Conservation (phyloP, 345 rosid species). For the Erodium maritimum region DNA sequence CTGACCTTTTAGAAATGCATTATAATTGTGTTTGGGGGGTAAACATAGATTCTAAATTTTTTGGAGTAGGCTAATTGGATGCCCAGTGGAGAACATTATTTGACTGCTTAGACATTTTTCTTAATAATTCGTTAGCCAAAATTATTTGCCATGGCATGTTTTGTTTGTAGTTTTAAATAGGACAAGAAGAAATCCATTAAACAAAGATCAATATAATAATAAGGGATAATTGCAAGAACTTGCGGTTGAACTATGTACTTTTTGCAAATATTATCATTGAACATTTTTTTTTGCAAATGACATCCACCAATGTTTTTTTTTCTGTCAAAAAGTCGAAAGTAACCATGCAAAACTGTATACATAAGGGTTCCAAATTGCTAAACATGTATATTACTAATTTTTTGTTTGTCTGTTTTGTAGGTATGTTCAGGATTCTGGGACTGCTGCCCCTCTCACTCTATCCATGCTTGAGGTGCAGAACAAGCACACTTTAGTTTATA, state of each 20-base stretch:
- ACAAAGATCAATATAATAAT: neutral
- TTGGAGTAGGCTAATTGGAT: neutral
- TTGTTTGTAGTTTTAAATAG: neutral
- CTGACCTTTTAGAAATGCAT: neutral
- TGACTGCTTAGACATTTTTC: neutral
- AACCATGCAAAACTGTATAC: too few relatives aligned
- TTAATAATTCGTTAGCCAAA: neutral
- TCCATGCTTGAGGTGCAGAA: conserved; percentile 86
- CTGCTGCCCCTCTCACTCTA: conserved; percentile 93
- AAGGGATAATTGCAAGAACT: too few relatives aligned
- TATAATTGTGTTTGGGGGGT: too few relatives aligned
- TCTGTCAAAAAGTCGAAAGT: too few relatives aligned
- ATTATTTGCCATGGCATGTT: neutral
- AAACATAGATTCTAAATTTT: neutral
- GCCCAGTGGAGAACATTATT: neutral
- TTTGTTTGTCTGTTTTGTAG: conserved; percentile 19
- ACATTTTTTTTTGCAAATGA: too few relatives aligned
- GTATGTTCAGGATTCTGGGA: conserved; percentile 93
- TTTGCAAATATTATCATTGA: too few relatives aligned
- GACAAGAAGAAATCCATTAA: neutral
- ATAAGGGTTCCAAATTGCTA: too few relatives aligned
- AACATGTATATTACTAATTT: too few relatives aligned
- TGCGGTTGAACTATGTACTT: too few relatives aligned
- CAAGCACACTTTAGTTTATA: conserved; percentile 11
- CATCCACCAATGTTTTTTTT: too few relatives aligned